Evolutionary conservation across 2,329 filamentous ascomycete genomes (phyloP).

Genomic region (Aplosporella prunicola): DNA sequence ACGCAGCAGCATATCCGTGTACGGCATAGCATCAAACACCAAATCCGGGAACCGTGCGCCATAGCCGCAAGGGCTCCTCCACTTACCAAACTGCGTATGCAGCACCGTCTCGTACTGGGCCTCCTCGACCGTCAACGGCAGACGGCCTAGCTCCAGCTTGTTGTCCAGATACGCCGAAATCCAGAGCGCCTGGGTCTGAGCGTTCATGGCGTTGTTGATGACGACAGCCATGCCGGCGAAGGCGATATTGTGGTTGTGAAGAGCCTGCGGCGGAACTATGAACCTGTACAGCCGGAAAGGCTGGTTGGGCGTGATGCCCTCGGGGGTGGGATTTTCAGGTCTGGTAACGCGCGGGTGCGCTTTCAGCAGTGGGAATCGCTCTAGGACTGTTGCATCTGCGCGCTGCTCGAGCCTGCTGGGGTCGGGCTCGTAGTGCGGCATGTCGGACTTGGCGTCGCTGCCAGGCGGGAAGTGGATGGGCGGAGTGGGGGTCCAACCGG

Average conservation of each 20-base stretch:
- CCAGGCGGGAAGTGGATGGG: conserved; percentile 37
- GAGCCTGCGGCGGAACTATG: conserved; percentile 28
- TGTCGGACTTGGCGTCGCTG: conserved; percentile 18
- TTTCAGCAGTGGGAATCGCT: conserved; percentile 43
- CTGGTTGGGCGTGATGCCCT: conserved; percentile 9
- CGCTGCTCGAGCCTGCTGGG: background rate
- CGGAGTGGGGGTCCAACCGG: conserved; percentile 47
- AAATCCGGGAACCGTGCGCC: conserved; percentile 57
- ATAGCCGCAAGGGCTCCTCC: conserved; percentile 58
- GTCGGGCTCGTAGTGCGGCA: conserved; percentile 14
- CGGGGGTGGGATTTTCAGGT: background rate
- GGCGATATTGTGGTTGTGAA: conserved; percentile 24
- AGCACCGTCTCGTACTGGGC: conserved; percentile 40
- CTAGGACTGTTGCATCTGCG: conserved; percentile 45
- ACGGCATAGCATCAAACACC: conserved; percentile 67
- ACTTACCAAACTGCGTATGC: conserved; percentile 58
- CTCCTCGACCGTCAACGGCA: conserved; percentile 10
- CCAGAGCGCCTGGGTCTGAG: conserved; percentile 34
- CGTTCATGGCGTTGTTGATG: conserved; percentile 29
- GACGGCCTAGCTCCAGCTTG: conserved; percentile 28
- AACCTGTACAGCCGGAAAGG: conserved; percentile 34
- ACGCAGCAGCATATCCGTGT: conserved; percentile 56
- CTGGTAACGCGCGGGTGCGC: conserved; percentile 37
- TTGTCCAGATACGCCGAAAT: conserved; percentile 53
- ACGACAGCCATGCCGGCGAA: conserved; percentile 31